A percentile compares a stretch with the other conserved stretches of the same genome.
These are phyloP conservation scores for Allium cepa DNA, from an alignment of 106 monocot genomes.

Conservation along the genomic window DNA sequence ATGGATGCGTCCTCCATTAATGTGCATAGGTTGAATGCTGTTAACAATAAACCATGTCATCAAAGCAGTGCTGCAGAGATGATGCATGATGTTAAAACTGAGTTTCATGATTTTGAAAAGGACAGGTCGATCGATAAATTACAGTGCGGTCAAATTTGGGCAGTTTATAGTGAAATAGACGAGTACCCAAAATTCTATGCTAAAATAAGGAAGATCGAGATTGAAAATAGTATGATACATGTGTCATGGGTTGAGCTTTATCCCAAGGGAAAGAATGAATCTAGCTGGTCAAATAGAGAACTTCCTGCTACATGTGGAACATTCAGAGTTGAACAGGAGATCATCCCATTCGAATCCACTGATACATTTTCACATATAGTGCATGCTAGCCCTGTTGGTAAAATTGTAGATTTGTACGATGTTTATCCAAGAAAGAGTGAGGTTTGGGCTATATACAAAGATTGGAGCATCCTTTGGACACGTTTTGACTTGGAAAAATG, in stretches of 20 bases:
- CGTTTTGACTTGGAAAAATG: slow-evolving; percentile 24
- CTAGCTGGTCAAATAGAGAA: slow-evolving; percentile 2
- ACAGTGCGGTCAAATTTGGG: slow-evolving; percentile 69
- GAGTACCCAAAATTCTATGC: slow-evolving; percentile 69
- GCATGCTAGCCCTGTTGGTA: slow-evolving; percentile 10
- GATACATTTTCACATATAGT: slow-evolving; percentile 45
- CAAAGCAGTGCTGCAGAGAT: slow-evolving; percentile 29
- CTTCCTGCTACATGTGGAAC: slow-evolving; percentile 36
- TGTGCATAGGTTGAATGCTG: slow-evolving; percentile 1
- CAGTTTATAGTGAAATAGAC: slow-evolving; percentile 68
- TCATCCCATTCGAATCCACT: background rate
- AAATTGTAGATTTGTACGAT: slow-evolving; percentile 11
- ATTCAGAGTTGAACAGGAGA: slow-evolving; percentile 18
- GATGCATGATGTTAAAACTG: slow-evolving; percentile 4
- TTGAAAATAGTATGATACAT: background rate
- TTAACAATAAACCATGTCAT: slow-evolving; percentile 10
- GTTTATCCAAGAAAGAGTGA: slow-evolving; percentile 39
- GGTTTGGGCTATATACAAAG: slow-evolving; percentile 57
- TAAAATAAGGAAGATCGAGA: slow-evolving; percentile 33
- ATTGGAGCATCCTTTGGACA: slow-evolving; percentile 37
- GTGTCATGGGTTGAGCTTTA: slow-evolving; percentile 55
- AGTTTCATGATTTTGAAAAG: slow-evolving; percentile 40
- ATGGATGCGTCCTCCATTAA: background rate
- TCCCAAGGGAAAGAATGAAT: slow-evolving; percentile 23
- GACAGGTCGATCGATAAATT: slow-evolving; percentile 36